Base-by-base conservation (phyloP, 352 stramenopile species). In the Blastocystis sp. region DNA sequence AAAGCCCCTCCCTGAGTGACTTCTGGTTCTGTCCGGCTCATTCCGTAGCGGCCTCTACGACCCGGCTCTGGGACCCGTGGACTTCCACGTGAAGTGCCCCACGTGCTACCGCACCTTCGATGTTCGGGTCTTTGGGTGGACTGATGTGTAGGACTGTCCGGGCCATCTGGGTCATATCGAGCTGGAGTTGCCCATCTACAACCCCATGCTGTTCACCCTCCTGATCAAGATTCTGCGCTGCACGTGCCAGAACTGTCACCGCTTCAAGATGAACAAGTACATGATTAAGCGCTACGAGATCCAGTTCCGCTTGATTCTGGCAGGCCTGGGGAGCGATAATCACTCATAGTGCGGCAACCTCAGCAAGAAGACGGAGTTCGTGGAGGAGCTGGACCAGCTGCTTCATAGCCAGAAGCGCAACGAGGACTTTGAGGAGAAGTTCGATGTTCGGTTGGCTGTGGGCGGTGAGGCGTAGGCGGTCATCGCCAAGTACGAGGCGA, bases 201-300 rank as follows among this genome's bases (percentile, higher is more conserved):
- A 99, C 91, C 96, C 97, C 0, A 92, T 99, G 60, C 92, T 99
- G 23, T 99, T 99, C 88, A 64, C 82, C 0, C 92, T 95, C 53
- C 91, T 99, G 90, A 91, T 98, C 84, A 95, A 94, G 67, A 90
- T 99, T 43, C 92, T 99, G 88, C 95, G 96, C 89, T 92, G 93
- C 90, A 99, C 99, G 90, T 99, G 97, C 93, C 95, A 98, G 76
- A 94, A 92, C 76, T 99, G 97, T 93, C 96, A 99, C 92, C 96
- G 97, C 89, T 97, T 98, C 89, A 92, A 93, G 86, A 89, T 95
- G 59, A 69, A 87, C 52, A 81, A 81, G 71, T 66, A 67, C 19
- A 38, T 38, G 14, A 48, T 81, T 0, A 81, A 81, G 48, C 43
- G 52, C 4, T 81, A 52, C 38, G 71, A 81, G 52, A 81, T 81